Percentiles rank a stretch among this genome's conserved stretches.
Conservation (phyloP, 2,329 filamentous ascomycete genomes). For the Apiospora malaysiana region DNA sequence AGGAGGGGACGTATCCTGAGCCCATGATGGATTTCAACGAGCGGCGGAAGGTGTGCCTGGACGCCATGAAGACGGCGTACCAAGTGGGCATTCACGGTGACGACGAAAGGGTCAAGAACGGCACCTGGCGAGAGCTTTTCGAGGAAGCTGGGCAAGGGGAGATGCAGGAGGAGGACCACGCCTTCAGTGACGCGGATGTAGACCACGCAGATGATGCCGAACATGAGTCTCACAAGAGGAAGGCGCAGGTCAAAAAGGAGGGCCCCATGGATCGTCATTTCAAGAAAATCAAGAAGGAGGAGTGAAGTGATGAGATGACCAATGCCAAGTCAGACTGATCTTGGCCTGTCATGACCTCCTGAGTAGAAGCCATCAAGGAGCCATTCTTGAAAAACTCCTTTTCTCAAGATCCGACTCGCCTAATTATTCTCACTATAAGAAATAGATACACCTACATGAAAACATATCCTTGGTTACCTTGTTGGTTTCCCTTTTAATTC, state of each 20-base stretch:
- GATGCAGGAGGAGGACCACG: constrained; percentile 42
- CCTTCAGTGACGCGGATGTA: constrained; percentile 37
- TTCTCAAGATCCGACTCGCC: too few species aligned
- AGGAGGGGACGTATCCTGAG: constrained; percentile 67
- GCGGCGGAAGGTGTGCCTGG: constrained; percentile 66
- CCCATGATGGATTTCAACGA: constrained; percentile 79
- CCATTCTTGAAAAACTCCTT: not conserved
- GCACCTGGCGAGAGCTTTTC: constrained; percentile 58
- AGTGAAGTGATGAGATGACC: not conserved
- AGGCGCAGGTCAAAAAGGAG: constrained; percentile 30
- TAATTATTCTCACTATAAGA: too few species aligned
- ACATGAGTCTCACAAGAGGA: constrained; percentile 37
- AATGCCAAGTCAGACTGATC: not conserved
- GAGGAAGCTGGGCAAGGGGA: constrained; percentile 45
- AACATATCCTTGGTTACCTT: too few species aligned
- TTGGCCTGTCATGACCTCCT: not conserved
- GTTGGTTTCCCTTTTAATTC: too few species aligned
- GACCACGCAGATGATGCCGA: constrained; percentile 37
- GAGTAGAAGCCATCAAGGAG: not conserved
- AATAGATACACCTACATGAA: too few species aligned
- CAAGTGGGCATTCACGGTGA: constrained; percentile 68
- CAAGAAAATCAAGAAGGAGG: constrained; percentile 18
- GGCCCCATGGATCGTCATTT: constrained; percentile 25
- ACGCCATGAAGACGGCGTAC: constrained; percentile 75
- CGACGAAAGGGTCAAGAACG: constrained; percentile 65